Evolutionary conservation across 2,329 filamentous ascomycete genomes (phyloP).

Genomic region (Cladophialophora bantiana): DNA sequence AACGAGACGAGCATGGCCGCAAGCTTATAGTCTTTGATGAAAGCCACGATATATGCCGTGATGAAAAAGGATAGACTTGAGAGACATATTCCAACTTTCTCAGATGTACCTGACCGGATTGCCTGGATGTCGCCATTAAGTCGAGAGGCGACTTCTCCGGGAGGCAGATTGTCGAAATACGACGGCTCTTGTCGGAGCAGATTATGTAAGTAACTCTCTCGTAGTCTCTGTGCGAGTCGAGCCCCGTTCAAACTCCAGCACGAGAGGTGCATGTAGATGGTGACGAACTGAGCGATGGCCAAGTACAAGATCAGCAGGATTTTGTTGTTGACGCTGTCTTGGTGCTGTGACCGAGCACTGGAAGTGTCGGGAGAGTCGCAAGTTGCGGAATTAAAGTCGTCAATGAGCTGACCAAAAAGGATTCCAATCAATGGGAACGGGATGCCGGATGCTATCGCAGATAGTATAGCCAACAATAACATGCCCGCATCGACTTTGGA

Average conservation of each 20-base stretch:
- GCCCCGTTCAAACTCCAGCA: slow-evolving; percentile 71
- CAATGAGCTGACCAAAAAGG: slow-evolving; percentile 50
- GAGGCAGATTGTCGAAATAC: slow-evolving; percentile 48
- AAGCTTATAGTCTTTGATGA: slow-evolving; percentile 56
- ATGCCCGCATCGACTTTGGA: slow-evolving; percentile 44
- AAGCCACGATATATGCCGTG: slow-evolving; percentile 58
- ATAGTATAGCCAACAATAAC: slow-evolving; percentile 40
- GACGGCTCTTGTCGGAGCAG: slow-evolving; percentile 42
- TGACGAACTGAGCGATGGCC: slow-evolving; percentile 67
- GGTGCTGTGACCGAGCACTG: slow-evolving; percentile 30
- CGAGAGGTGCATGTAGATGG: slow-evolving; percentile 69
- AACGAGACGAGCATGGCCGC: slow-evolving; percentile 56
- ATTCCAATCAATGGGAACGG: slow-evolving; percentile 51
- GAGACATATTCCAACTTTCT: slow-evolving; percentile 59
- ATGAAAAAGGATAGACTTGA: slow-evolving; percentile 56
- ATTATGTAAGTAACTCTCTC: slow-evolving; percentile 53
- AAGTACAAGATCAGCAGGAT: slow-evolving; percentile 70
- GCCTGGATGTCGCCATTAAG: slow-evolving; percentile 57
- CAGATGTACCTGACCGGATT: slow-evolving; percentile 56
- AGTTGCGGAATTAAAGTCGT: slow-evolving; percentile 45
- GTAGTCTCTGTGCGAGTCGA: slow-evolving; percentile 67
- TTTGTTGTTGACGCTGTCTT: slow-evolving; percentile 61
- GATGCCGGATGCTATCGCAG: slow-evolving; percentile 48
- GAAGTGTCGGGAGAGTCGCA: slow-evolving; percentile 20
- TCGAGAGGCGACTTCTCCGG: slow-evolving; percentile 57